Conservation (phyloP, 2,329 filamentous ascomycete species). For the Alternaria gansuensis region DNA sequence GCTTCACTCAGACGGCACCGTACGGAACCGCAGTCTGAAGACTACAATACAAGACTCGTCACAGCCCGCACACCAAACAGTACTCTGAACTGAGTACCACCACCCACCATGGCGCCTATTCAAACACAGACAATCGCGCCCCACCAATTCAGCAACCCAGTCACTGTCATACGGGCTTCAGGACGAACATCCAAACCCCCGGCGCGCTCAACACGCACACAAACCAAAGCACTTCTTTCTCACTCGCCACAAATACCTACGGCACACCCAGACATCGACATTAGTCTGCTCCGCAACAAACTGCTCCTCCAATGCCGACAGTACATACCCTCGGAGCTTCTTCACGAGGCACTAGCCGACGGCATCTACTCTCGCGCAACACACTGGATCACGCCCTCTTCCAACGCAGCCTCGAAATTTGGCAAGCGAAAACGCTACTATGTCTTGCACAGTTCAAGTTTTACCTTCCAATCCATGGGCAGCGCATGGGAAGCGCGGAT, state of each 20-base stretch:
- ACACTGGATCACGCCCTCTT: slow-evolving; percentile 37
- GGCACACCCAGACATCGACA: slow-evolving; percentile 38
- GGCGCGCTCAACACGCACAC: slow-evolving; percentile 32
- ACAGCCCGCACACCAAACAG: slow-evolving; percentile 1
- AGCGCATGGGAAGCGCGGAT: slow-evolving; percentile 39
- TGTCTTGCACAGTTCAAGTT: slow-evolving; percentile 33
- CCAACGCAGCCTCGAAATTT: slow-evolving; percentile 25
- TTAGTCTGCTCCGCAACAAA: slow-evolving; percentile 40
- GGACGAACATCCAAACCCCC: slow-evolving; percentile 33
- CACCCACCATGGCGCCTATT: slow-evolving; percentile 33
- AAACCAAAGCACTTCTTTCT: slow-evolving; percentile 30
- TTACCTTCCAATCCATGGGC: slow-evolving; percentile 30
- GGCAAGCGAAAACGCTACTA: slow-evolving; percentile 39
- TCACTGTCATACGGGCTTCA: slow-evolving; percentile 32
- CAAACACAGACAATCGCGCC: slow-evolving; percentile 40
- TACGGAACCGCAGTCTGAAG: slow-evolving; percentile 6
- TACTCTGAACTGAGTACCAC: neutral
- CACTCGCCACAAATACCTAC: slow-evolving; percentile 37
- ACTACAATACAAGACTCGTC: slow-evolving; percentile 1
- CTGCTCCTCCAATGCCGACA: slow-evolving; percentile 37
- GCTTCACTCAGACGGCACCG: slow-evolving; percentile 1
- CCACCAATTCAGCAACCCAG: slow-evolving; percentile 32
- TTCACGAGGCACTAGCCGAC: slow-evolving; percentile 36
- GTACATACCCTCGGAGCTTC: slow-evolving; percentile 29
- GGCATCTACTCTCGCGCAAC: slow-evolving; percentile 37